Evolutionary conservation across 2,329 filamentous ascomycete genomes (phyloP).

Genomic region (Cladophialophora exuberans): DNA sequence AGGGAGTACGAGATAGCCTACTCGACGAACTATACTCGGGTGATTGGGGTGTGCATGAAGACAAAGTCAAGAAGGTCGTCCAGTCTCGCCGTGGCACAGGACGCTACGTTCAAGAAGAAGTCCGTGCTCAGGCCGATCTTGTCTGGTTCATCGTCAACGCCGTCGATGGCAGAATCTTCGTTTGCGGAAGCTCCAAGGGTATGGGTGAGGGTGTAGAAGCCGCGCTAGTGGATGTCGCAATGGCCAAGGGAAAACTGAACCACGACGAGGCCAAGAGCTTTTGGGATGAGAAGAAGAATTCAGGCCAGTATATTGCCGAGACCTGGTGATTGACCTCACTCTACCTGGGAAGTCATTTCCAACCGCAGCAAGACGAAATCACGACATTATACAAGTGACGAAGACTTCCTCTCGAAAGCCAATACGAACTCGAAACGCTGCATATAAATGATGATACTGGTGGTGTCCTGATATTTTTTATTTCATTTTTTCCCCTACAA

Average conservation of each 20-base stretch:
- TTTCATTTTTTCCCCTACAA: too few relatives aligned
- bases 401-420: too few relatives aligned
- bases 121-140: constrained; percentile 86
- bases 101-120: constrained; percentile 95
- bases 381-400: too few relatives aligned
- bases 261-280: constrained; percentile 81
- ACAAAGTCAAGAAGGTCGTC: constrained; percentile 80
- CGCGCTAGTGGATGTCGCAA: constrained; percentile 85
- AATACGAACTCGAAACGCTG: too few relatives aligned
- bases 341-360: too few relatives aligned
- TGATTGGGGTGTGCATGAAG: constrained; percentile 92
- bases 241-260: constrained; percentile 87
- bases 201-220: constrained; percentile 97
- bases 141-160: constrained; percentile 98
- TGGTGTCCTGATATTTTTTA: too few relatives aligned
- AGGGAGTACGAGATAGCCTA: constrained; percentile 89
- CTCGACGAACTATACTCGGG: constrained; percentile 96
- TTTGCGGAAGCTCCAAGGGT: constrained; percentile 91
- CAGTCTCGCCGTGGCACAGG: constrained; percentile 76
- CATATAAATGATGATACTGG: too few relatives aligned
- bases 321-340: constrained; percentile 30
- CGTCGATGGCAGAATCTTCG: constrained; percentile 93
- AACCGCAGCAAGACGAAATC: too few relatives aligned
- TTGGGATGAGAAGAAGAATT: constrained; percentile 89
- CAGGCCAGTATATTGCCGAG: constrained; percentile 89